phyloP scores from a whole-genome alignment of 495 filamentous ascomycete genomes.

The Clavariopsis aquatica region DNA sequence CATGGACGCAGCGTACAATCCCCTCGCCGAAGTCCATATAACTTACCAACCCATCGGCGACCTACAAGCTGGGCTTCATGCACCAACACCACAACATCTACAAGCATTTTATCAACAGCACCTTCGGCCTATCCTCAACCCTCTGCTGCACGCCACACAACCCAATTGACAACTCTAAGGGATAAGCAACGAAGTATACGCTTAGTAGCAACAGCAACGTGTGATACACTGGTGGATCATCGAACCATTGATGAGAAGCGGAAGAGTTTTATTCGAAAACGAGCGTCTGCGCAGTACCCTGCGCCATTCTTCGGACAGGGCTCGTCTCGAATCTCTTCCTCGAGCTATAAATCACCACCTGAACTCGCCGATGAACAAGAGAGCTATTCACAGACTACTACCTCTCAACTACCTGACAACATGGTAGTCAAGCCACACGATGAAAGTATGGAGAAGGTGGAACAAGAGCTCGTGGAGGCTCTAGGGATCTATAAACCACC shows the following conservation, averaged over 20 bases:
- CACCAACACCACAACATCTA: constrained; percentile 38
- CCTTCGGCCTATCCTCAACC: constrained; percentile 40
- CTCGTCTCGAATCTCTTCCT: constrained; percentile 30
- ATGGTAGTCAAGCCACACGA: constrained; percentile 6
- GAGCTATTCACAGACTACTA: neutral
- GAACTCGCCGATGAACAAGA: neutral
- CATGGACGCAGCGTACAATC: constrained; percentile 30
- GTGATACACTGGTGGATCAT: constrained; percentile 37
- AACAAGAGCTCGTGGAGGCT: constrained; percentile 5
- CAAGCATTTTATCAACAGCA: constrained; percentile 39
- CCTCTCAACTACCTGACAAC: neutral
- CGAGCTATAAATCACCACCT: constrained; percentile 25
- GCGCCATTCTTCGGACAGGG: constrained; percentile 33
- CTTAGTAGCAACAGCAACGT: constrained; percentile 27
- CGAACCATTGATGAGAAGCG: constrained; percentile 41
- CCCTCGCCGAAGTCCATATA: constrained; percentile 24
- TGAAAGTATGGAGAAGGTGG: neutral
- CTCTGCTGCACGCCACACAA: constrained; percentile 27
- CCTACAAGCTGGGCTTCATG: constrained; percentile 35
- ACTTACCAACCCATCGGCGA: constrained; percentile 5
- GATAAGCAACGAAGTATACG: constrained; percentile 41
- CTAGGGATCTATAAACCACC: constrained; percentile 20
- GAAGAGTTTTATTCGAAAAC: constrained; percentile 42
- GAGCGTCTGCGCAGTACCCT: constrained; percentile 29
- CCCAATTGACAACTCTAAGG: constrained; percentile 24